Conservation (phyloP, 2,329 filamentous ascomycete genomes). For the Diplocarpon mali region DNA sequence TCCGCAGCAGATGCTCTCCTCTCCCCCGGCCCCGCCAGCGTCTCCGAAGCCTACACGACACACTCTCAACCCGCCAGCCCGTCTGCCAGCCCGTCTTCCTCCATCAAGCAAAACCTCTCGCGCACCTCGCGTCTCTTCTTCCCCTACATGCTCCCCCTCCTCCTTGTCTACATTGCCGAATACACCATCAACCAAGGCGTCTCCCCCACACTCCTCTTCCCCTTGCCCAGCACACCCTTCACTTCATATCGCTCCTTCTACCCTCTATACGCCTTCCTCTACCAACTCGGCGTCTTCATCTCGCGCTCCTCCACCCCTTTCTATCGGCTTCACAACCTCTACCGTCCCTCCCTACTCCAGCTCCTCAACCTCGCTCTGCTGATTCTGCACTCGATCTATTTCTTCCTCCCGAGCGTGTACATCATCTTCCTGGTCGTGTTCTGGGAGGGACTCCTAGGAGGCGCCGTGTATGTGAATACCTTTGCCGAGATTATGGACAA, state of each 20-base stretch:
- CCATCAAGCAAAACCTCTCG: constrained; percentile 32
- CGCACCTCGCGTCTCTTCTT: constrained; percentile 62
- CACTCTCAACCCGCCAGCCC: constrained; percentile 12
- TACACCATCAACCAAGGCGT: constrained; percentile 98
- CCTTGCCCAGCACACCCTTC: constrained; percentile 66
- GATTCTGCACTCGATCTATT: constrained; percentile 62
- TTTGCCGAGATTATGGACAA: constrained; percentile 90
- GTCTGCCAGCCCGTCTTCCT: not conserved
- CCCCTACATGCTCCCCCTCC: constrained; percentile 76
- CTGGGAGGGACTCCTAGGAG: constrained; percentile 89
- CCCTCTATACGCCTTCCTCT: constrained; percentile 87
- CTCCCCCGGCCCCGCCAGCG: constrained; percentile 32
- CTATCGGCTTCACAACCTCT: constrained; percentile 68
- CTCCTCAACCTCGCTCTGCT: constrained; percentile 66
- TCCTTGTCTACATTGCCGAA: constrained; percentile 89
- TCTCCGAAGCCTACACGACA: constrained; percentile 32
- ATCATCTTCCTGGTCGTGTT: constrained; percentile 78
- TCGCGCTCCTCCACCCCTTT: constrained; percentile 87
- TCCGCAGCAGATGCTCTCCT: constrained; percentile 40
- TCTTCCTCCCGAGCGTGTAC: constrained; percentile 78
- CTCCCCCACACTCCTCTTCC: constrained; percentile 79
- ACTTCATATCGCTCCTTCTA: constrained; percentile 78
- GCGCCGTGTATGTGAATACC: constrained; percentile 88
- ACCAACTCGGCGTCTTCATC: constrained; percentile 90
- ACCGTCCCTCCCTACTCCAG: constrained; percentile 74